A percentile compares a stretch with the other conserved stretches of the same genome.
phyloP scores from a whole-genome alignment of 2,329 filamentous ascomycete genomes.

The Sclerotinia minor region DNA sequence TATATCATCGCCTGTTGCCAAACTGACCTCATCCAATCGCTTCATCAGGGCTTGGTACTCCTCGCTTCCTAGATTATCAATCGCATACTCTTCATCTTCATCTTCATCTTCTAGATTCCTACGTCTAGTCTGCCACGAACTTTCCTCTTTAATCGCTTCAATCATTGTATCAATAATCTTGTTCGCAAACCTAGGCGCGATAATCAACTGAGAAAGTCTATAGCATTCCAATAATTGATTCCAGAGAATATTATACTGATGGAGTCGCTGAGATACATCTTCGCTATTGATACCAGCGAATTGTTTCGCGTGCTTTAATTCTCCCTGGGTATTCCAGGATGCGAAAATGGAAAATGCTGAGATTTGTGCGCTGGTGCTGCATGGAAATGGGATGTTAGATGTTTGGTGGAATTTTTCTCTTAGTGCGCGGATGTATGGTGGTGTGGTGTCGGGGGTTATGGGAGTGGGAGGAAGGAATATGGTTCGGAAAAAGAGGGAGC shows the following conservation, averaged over 20 bases:
- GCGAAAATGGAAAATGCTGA: neutral
- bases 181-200: neutral
- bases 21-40: neutral
- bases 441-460: neutral
- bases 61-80: too few relatives aligned
- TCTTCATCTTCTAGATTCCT: neutral
- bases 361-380: neutral
- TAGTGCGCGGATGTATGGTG: neutral
- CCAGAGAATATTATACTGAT: neutral
- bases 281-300: neutral
- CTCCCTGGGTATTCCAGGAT: neutral
- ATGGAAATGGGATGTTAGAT: neutral
- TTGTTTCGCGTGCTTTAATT: neutral
- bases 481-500: conserved; percentile 9
- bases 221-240: neutral
- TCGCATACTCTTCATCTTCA: neutral
- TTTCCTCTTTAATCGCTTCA: neutral
- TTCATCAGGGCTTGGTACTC: neutral
- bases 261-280: neutral
- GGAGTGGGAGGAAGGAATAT: neutral
- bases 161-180: neutral
- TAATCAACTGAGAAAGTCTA: neutral
- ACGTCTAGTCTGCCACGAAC: neutral
- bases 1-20: neutral
- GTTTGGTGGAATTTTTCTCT: neutral